These are phyloP conservation scores for Cercospora sesami DNA, from an alignment of 2,329 filamentous ascomycete species.

Conservation along the genomic window DNA sequence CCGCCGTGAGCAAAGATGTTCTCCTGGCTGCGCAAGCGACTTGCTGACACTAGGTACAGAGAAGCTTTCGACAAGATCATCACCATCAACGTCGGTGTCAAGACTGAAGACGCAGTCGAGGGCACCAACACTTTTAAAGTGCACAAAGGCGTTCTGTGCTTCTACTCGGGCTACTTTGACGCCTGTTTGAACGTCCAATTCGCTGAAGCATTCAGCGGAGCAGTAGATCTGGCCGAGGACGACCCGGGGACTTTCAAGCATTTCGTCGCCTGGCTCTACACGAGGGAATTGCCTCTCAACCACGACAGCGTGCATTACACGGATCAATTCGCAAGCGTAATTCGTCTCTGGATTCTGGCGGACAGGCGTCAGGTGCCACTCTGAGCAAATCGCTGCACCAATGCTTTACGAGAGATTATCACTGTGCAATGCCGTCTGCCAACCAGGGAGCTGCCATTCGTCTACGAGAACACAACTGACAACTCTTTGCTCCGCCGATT, in stretches of 20 bases:
- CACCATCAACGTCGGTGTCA: not conserved
- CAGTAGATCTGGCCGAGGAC: no score
- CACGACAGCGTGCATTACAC: no score
- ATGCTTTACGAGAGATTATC: not conserved
- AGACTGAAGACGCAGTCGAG: not conserved
- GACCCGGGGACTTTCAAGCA: not conserved
- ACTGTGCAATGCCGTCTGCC: not conserved
- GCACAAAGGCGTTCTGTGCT: not conserved
- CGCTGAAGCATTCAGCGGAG: not conserved
- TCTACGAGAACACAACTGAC: not conserved
- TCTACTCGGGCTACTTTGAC: not conserved
- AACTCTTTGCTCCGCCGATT: not conserved
- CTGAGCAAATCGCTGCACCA: not conserved
- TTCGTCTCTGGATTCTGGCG: not conserved
- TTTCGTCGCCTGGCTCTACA: not conserved
- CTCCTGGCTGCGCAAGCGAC: no score
- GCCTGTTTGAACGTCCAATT: not conserved
- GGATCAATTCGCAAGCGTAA: no score
- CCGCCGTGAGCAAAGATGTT: not conserved
- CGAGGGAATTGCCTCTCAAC: not conserved
- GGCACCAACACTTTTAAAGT: not conserved
- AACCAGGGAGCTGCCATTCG: rapidly evolving
- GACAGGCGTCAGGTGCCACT: not conserved
- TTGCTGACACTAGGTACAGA: not conserved
- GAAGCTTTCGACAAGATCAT: not conserved